Evolutionary conservation across 352 stramenopile species (phyloP), one percentile per base, ranked within the genome.

Genomic region (Pythium folliculosum): DNA sequence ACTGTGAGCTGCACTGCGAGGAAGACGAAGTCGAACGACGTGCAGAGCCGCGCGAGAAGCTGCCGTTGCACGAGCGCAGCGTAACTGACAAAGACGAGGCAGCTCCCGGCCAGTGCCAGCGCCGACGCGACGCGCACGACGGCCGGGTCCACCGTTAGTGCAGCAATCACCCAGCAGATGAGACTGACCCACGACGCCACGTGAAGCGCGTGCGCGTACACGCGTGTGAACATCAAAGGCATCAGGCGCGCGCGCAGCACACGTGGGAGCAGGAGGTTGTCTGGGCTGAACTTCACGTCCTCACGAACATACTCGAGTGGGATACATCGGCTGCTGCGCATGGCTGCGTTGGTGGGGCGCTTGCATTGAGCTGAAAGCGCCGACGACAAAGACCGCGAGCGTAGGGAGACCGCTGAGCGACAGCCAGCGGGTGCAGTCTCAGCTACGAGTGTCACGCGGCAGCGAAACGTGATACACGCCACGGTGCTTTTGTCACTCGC

Each of bases 21-120:
- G 32, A 72, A 72, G 21, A 67, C 23, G 5, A 40, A 53, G 22
- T 67, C 66, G 22, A 72, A 72, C 17, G 59, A 72, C 22, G 53
- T 45, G 14, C 51, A 22, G 17, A 72, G 40, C 2, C 53, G 48
- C 5, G 8, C 16, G 3, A 68, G 21, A n/a, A 72, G 52, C 30
- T 63, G 51, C 7, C 51, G 49, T 21, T 72, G 65, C 0, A 50
- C n/a, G 4, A 72, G 21, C 22, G 37, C 32, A 2, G 49, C 17
- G 43, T 67, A 59, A 17, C 32, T 43, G 10, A 45, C 4, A 44
- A 61, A 52, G 13, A 67, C 57, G 10, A 71, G 2, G 8, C 5
- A 7, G 16, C 49, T 43, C 12, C 55, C 57, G 13, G 5, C 27
- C 3, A 53, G 35, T 13, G 57, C 30, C 5, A 57, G 16, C 0